Conservation (phyloP, 257 asterid genomes). For the Pogostemon cablin region DNA sequence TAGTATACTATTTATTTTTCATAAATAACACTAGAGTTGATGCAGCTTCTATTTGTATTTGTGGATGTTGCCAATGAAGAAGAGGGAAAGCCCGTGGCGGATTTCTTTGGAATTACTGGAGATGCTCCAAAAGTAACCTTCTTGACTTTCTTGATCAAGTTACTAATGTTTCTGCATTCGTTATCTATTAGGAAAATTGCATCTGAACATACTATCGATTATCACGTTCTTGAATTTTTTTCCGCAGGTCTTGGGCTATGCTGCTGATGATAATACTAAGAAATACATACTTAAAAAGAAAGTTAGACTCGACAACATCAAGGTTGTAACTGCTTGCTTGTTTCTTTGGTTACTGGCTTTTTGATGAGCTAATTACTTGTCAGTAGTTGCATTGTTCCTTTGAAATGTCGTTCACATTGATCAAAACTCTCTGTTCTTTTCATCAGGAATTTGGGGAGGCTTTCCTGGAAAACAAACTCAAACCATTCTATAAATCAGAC, state of each 20-base stretch:
- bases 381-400: slow-evolving; percentile 1
- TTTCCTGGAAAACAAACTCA: slow-evolving; percentile 72
- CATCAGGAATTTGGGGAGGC: slow-evolving; percentile 69
- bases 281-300: slow-evolving; percentile 63
- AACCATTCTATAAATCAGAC: slow-evolving; percentile 87
- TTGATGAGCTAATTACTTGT: slow-evolving; percentile 12
- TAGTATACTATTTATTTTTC: slow-evolving; percentile 2
- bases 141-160: slow-evolving; percentile 33
- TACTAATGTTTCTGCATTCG: slow-evolving; percentile 26
- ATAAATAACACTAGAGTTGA: slow-evolving; percentile 19
- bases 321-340: slow-evolving; percentile 48
- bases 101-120: slow-evolving; percentile 78
- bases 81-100: slow-evolving; percentile 86
- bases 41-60: slow-evolving; percentile 77
- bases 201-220: slow-evolving; percentile 24
- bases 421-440: slow-evolving; percentile 16
- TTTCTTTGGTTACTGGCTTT: slow-evolving; percentile 24
- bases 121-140: slow-evolving; percentile 64
- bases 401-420: slow-evolving; percentile 15
- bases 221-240: slow-evolving; percentile 25
- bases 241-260: slow-evolving; percentile 70
- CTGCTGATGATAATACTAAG: slow-evolving; percentile 58
- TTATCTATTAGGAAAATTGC: slow-evolving; percentile 15
- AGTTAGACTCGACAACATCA: slow-evolving; percentile 66
- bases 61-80: slow-evolving; percentile 81